phyloP scores from a whole-genome alignment of 129 eudicot species.

The Artemisia argyi region DNA sequence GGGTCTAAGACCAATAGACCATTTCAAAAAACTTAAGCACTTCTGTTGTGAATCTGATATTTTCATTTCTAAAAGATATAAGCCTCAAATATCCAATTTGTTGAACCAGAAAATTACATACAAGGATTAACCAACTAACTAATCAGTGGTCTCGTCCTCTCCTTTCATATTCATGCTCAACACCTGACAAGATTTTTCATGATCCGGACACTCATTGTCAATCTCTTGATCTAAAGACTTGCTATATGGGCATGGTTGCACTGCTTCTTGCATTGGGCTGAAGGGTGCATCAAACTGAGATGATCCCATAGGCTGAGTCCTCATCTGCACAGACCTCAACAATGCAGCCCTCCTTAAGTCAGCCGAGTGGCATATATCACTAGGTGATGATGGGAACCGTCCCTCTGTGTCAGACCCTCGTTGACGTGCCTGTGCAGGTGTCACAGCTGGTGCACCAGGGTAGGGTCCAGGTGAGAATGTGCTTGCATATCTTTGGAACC shows the following conservation, averaged over 20 bases:
- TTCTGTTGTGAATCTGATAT: no score
- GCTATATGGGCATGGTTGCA: slow-evolving; percentile 45
- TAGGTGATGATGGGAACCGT: slow-evolving; percentile 91
- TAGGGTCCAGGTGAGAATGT: slow-evolving; percentile 51
- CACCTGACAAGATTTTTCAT: slow-evolving; percentile 55
- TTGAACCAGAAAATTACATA: no score
- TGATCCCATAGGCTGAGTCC: slow-evolving; percentile 51
- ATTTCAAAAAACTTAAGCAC: no score
- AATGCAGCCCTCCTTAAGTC: slow-evolving; percentile 90
- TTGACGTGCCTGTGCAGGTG: slow-evolving; percentile 67
- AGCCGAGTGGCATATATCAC: slow-evolving; percentile 96
- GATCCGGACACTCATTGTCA: slow-evolving; percentile 49
- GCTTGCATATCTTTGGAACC: slow-evolving; percentile 56
- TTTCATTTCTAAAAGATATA: no score
- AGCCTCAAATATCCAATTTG: no score
- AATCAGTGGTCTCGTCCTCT: slow-evolving; percentile 41
- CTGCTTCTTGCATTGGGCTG: slow-evolving; percentile 53
- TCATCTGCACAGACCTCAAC: slow-evolving; percentile 88
- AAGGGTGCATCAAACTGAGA: slow-evolving; percentile 43
- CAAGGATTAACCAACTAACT: not conserved
- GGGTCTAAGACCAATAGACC: no score
- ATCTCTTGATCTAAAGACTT: slow-evolving; percentile 52
- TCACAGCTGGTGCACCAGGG: slow-evolving; percentile 31
- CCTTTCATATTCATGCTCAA: slow-evolving; percentile 42
- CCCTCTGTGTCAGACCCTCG: slow-evolving; percentile 82